phyloP scores from a whole-genome alignment of 495 filamentous ascomycete species.

The Staphylotrichum tortipilum region DNA sequence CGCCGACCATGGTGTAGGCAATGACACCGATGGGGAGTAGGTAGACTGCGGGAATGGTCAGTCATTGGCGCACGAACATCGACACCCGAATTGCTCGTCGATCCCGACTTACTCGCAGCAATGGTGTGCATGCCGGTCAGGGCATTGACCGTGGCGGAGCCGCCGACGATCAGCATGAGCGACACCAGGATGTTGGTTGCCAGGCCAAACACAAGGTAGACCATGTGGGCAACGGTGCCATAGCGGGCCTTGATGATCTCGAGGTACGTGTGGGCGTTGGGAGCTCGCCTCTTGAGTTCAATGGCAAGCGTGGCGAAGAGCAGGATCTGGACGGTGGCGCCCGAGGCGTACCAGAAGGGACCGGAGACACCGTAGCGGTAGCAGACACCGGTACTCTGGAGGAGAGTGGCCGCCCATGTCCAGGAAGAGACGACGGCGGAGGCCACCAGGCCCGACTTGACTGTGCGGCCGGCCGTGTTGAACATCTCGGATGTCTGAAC shows the following conservation, averaged over 20 bases:
- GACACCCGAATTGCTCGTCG: neutral
- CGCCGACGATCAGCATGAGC: conserved; percentile 87
- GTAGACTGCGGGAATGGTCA: conserved; percentile 43
- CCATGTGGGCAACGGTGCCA: conserved; percentile 56
- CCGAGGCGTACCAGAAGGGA: conserved; percentile 78
- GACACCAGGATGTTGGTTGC: conserved; percentile 80
- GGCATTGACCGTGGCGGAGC: conserved; percentile 74
- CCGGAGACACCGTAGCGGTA: conserved; percentile 90
- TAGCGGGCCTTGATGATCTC: conserved; percentile 56
- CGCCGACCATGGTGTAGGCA: conserved; percentile 55
- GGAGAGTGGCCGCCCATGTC: conserved; percentile 83
- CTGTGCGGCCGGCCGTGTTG: conserved; percentile 84
- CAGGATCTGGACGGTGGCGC: conserved; percentile 66
- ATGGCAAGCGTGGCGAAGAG: conserved; percentile 92
- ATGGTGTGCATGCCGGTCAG: conserved; percentile 80
- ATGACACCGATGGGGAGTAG: conserved; percentile 81
- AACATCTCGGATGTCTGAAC: conserved; percentile 97
- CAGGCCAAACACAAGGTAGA: conserved; percentile 74
- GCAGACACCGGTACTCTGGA: conserved; percentile 80
- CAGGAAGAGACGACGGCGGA: conserved; percentile 92
- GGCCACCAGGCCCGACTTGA: conserved; percentile 90
- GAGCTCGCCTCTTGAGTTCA: conserved; percentile 79
- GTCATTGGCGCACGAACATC: neutral
- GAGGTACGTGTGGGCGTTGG: conserved; percentile 81
- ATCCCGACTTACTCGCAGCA: conserved; percentile 50